Conservation (phyloP, 169 alveolate species). For the Eimeria maxima region DNA sequence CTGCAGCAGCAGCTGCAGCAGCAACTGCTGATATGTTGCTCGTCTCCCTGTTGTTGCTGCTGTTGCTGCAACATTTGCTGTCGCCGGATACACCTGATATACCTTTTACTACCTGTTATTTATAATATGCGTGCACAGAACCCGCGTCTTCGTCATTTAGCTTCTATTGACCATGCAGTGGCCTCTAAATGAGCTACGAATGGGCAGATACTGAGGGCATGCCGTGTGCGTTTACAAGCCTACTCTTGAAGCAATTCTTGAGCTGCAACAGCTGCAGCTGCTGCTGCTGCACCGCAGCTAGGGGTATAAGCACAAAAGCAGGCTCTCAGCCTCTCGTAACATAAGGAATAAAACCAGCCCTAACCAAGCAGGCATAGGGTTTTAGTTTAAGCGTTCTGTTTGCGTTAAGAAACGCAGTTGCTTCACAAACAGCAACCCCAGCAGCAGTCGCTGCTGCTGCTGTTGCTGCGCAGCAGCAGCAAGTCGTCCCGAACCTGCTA, state of each 20-base stretch:
- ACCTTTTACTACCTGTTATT: too few relatives aligned
- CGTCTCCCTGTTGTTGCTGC: too few relatives aligned
- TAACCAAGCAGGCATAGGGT: background rate
- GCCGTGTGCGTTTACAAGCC: background rate
- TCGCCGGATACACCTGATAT: too few relatives aligned
- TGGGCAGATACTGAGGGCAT: background rate
- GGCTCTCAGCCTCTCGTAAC: background rate
- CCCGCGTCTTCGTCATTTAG: background rate
- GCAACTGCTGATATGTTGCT: too few relatives aligned
- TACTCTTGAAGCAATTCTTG: background rate
- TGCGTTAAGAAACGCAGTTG: background rate
- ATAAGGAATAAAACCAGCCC: constrained; percentile 7
- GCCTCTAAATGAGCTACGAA: background rate
- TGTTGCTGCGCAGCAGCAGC: background rate
- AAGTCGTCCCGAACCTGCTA: background rate
- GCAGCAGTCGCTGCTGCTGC: background rate
- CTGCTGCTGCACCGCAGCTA: background rate
- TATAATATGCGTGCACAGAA: too few relatives aligned
- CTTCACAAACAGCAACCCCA: constrained; percentile 4
- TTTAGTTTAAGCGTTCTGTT: background rate
- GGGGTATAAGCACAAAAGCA: background rate
- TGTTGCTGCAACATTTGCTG: too few relatives aligned
- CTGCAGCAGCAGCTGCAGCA: too few relatives aligned
- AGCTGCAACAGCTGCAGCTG: background rate
- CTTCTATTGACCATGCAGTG: background rate